Conservation (phyloP, 495 filamentous ascomycete genomes). For the Corynascus novoguineensis region DNA sequence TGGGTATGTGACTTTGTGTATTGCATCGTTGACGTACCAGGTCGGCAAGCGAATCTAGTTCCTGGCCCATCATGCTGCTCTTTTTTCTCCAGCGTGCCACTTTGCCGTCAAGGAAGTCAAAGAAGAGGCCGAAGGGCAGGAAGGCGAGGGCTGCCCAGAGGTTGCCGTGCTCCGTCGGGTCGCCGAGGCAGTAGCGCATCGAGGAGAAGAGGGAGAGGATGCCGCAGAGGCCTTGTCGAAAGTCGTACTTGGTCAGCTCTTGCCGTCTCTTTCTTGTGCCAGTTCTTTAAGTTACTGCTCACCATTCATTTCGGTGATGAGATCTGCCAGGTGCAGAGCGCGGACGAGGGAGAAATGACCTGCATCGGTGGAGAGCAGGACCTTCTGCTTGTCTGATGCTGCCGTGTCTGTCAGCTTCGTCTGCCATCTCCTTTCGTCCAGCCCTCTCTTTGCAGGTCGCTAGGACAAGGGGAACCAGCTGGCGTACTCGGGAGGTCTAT, state of each 20-base stretch:
- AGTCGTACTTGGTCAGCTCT: neutral
- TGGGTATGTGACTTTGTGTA: no score
- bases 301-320: slow-evolving; percentile 96
- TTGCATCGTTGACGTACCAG: no score
- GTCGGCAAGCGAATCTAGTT: slow-evolving; percentile 95
- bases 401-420: slow-evolving; percentile 7
- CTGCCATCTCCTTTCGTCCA: neutral
- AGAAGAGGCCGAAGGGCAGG: slow-evolving; percentile 92
- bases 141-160: slow-evolving; percentile 79
- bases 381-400: slow-evolving; percentile 81
- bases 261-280: neutral
- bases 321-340: slow-evolving; percentile 87
- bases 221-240: slow-evolving; percentile 62
- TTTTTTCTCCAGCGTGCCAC: slow-evolving; percentile 95
- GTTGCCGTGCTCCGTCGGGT: slow-evolving; percentile 56
- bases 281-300: slow-evolving; percentile 12
- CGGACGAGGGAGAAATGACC: slow-evolving; percentile 67
- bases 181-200: slow-evolving; percentile 84
- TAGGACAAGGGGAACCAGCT: neutral
- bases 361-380: slow-evolving; percentile 66
- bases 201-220: slow-evolving; percentile 95
- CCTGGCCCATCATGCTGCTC: slow-evolving; percentile 94
- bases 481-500: slow-evolving; percentile 31
- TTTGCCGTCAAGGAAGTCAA: slow-evolving; percentile 97
- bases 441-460: neutral